Evolutionary conservation across 202 grass and related monocot genomes (phyloP).

Genomic region (Panicum virgatum): DNA sequence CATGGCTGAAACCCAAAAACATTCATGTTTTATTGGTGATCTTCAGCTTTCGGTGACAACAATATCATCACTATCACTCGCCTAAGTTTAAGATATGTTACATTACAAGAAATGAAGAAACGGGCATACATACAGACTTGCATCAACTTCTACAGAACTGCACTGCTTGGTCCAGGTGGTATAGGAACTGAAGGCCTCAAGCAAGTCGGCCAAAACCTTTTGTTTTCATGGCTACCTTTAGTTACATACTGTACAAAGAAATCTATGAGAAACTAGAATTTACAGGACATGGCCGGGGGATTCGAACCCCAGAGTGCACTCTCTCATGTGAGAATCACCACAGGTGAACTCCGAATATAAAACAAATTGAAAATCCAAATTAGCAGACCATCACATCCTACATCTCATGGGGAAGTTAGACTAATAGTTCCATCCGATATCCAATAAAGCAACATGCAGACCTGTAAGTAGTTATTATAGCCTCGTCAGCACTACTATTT

Average conservation of each 20-base stretch:
- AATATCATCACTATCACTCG: background rate
- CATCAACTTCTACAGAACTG: slow-evolving; percentile 1
- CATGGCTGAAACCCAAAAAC: background rate
- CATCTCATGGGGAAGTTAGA: background rate
- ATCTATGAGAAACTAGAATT: slow-evolving; percentile 13
- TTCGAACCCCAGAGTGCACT: background rate
- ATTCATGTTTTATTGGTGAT: background rate
- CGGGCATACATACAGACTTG: background rate
- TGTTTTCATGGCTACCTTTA: slow-evolving; percentile 6
- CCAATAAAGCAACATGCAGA: background rate
- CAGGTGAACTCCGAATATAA: background rate
- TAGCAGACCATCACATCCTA: background rate
- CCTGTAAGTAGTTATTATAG: background rate
- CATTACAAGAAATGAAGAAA: background rate
- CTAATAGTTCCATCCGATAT: background rate
- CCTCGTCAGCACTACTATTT: background rate
- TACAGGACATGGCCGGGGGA: background rate
- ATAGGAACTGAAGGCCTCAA: background rate
- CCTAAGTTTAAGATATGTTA: background rate
- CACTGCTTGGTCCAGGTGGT: background rate
- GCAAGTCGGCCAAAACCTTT: slow-evolving; percentile 4
- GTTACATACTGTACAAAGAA: slow-evolving; percentile 18
- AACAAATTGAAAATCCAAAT: background rate
- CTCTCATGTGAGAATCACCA: background rate
- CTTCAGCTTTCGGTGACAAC: background rate